Conservation (phyloP, 2,329 filamentous ascomycete species). For the Botryotinia globosa region DNA sequence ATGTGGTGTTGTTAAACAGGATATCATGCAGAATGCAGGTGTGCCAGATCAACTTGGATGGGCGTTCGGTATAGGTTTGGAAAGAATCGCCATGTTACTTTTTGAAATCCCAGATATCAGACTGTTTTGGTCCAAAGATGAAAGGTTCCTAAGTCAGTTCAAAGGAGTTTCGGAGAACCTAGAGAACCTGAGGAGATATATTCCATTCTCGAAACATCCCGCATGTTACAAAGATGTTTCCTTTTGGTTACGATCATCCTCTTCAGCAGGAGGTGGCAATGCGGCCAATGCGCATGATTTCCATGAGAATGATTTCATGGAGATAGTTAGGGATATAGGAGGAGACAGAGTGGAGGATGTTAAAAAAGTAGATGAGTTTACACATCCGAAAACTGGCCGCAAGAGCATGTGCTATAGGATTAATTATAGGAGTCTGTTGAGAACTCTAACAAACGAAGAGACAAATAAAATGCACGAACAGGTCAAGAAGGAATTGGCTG, state of each 20-base stretch:
- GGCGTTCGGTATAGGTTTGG: slow-evolving; percentile 93
- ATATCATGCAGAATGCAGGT: slow-evolving; percentile 73
- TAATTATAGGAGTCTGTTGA: slow-evolving; percentile 89
- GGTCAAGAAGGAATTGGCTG: slow-evolving; percentile 63
- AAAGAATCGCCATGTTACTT: slow-evolving; percentile 94
- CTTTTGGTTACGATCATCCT: slow-evolving; percentile 71
- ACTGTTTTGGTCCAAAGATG: slow-evolving; percentile 88
- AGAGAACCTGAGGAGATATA: slow-evolving; percentile 59
- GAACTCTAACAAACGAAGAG: slow-evolving; percentile 82
- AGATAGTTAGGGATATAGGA: slow-evolving; percentile 78
- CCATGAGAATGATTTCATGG: slow-evolving; percentile 97
- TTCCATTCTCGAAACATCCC: slow-evolving; percentile 88
- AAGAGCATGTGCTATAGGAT: slow-evolving; percentile 89
- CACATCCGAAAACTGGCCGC: slow-evolving; percentile 78
- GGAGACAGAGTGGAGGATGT: slow-evolving; percentile 90
- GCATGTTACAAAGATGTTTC: slow-evolving; percentile 88
- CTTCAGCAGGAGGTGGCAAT: slow-evolving; percentile 47
- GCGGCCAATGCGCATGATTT: slow-evolving; percentile 52
- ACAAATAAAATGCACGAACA: slow-evolving; percentile 71
- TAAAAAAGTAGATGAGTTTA: slow-evolving; percentile 77
- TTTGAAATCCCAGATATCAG: slow-evolving; percentile 96
- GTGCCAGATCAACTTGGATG: slow-evolving; percentile 77
- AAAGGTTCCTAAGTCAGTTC: slow-evolving; percentile 86
- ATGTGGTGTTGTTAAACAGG: slow-evolving; percentile 85
- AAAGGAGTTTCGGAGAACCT: slow-evolving; percentile 55